Evolutionary conservation across 257 asterid species (phyloP), one percentile per base, ranked within the genome.

Genomic region (Ilex asprella): DNA sequence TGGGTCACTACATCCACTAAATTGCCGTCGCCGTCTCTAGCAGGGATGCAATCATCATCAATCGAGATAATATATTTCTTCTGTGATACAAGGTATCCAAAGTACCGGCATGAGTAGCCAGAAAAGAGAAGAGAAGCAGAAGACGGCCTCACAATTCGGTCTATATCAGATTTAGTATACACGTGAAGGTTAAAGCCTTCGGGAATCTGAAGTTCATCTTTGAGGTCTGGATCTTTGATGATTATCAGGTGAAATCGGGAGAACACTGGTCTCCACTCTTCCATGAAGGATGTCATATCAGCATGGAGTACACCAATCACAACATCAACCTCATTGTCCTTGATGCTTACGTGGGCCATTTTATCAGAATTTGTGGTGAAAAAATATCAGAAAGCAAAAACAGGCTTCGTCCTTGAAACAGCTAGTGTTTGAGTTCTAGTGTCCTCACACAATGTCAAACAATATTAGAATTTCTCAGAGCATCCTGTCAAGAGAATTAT

Each of bases 31-130:
- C 71, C 70, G 63, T 81, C 86, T 70, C 66, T 91, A 58, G 94
- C 87, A 2, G 96, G 98, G 71, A 73, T 5, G 70, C 98, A 88
- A 66, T 91, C 98, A 70, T 86, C 96, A 62, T 91, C 98, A 29
- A 91, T 59, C 5, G 95, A 77, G 76, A 91, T 63, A 1, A 91
- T 66, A 60, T 91, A 91, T 61, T 80, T 91, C 49, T 82, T 91
- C 21, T 66, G 78, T 1, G 98, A 88, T 72, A 91, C 63, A 51
- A 88, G 92, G 71, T 88, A 91, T 73, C 98, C 98, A 49, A 88
- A 91, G 72, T 86, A 88, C 7, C 98, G 91, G 75, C 96, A 88
- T 13, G 90, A 82, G 70, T 84, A 91, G 55, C 98, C 98, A 10
- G 94, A 79, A 53, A 91, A 82, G 41, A 82, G 76, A 61, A 82